Conservation (phyloP, 177 flowering plant species). For the Vitis hybrid region DNA sequence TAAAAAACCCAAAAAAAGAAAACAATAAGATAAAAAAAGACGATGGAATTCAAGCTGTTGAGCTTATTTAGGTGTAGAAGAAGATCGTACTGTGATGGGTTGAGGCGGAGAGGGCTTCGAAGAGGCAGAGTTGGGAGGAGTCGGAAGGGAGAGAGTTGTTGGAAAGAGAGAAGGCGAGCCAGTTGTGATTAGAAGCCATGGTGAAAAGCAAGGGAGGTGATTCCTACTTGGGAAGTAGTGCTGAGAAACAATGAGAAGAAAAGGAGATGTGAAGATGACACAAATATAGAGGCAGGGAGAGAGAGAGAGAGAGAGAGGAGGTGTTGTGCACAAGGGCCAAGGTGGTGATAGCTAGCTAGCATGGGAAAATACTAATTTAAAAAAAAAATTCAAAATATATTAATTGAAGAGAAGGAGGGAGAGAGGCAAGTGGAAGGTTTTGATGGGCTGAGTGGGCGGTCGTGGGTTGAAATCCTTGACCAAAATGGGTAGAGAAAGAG, state of each 20-base stretch:
- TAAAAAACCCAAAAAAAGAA: too few species aligned
- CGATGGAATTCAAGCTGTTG: too few species aligned
- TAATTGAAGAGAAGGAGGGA: not conserved
- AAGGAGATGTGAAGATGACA: not conserved
- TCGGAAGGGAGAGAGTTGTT: constrained; percentile 19
- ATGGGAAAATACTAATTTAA: not conserved
- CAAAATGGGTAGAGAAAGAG: too few species aligned
- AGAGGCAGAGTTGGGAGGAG: constrained; percentile 30
- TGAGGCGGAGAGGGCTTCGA: constrained; percentile 32
- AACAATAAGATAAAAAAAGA: too few species aligned
- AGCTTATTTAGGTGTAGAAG: not conserved
- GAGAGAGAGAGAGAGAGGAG: not conserved
- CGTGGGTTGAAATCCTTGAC: not conserved
- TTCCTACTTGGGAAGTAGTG: not conserved
- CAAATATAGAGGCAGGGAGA: constrained; percentile 10
- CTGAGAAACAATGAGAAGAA: not conserved
- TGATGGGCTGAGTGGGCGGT: constrained; percentile 35
- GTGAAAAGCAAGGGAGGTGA: not conserved
- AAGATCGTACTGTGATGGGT: not conserved
- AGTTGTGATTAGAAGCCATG: constrained; percentile 30
- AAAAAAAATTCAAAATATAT: not conserved
- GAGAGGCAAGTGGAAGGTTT: constrained; percentile 35
- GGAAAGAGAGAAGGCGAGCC: constrained; percentile 65
- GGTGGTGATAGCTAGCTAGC: not conserved
- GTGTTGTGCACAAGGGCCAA: constrained; percentile 2